Base-by-base conservation (phyloP, 2,329 filamentous ascomycete genomes). In the Verticillium klebahnii region DNA sequence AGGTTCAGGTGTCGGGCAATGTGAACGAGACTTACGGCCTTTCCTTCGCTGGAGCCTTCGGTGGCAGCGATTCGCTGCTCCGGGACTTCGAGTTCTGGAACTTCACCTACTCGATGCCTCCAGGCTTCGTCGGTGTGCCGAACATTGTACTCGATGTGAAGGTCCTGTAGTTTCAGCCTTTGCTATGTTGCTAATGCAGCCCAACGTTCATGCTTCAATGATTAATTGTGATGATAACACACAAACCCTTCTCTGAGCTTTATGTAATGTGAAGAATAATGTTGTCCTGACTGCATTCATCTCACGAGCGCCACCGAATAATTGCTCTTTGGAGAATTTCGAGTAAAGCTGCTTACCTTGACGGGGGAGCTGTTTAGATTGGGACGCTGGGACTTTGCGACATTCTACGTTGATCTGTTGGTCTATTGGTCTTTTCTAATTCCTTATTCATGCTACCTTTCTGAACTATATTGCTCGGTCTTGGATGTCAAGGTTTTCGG, bases 51-150 rank as follows among this genome's bases (percentile, higher is more conserved):
- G 81, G 82, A 0, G 60, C 66, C 0, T 65, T 72, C 29, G 77
- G 77, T 0, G 78, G 77, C 1, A 60, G 64, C 1, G 68, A 67
- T 23, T 65, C 61, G 9, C 63, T 69, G 0, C 66, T 77, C 2
- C 63, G 72, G 58, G 77, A 79, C 58, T 81, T 80, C 62, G 78
- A 81, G 64, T 75, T 77, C 60, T 81, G 79, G 63, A 80, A 79
- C 63, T 75, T 80, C 31, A 80, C 76, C 0, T 80, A 76, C 57
- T 66, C 67, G 0, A 77, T 80, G 76, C 76, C 77, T 2, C 29
- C 58, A 1, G 69, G 66, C 19, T 72, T 69, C 34, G 65, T 61
- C 5, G 71, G 67, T 1, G 78, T 45, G 17, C 64, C 64, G 14
- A 62, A 39, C 23, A 54, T 65, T 15, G 55, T 58, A 1, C 62